Percentiles rank a stretch among this genome's conserved stretches.
Conservation (phyloP, 306 rosid species). For the Pueraria montana region DNA sequence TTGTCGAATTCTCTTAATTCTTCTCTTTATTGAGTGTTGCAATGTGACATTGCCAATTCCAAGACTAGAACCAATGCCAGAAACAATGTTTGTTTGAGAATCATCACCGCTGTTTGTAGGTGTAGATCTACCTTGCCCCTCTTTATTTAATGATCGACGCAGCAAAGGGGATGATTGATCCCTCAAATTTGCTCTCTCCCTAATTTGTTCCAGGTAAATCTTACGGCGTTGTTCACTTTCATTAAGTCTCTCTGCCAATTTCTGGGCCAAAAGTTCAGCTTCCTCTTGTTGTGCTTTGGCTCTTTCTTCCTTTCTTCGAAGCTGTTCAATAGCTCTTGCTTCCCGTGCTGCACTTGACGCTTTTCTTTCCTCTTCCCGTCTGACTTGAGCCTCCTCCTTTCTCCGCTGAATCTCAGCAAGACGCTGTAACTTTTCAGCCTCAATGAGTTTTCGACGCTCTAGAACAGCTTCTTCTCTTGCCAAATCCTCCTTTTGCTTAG, state of each 20-base stretch:
- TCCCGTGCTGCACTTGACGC: slow-evolving; percentile 99
- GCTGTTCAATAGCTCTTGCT: slow-evolving; percentile 93
- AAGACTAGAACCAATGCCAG: slow-evolving; percentile 64
- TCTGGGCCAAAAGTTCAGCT: slow-evolving; percentile 98
- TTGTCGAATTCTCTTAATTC: slow-evolving; percentile 94
- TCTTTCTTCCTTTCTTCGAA: slow-evolving; percentile 97
- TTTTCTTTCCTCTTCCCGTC: slow-evolving; percentile 99
- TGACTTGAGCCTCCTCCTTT: slow-evolving; percentile 96
- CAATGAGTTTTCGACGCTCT: slow-evolving; percentile 92
- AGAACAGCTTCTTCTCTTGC: slow-evolving; percentile 98
- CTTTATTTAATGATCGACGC: slow-evolving; percentile 78
- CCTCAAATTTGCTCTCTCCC: slow-evolving; percentile 99
- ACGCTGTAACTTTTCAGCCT: slow-evolving; percentile 98
- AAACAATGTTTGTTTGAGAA: slow-evolving; percentile 66
- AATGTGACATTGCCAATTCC: slow-evolving; percentile 66
- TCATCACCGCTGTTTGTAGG: slow-evolving; percentile 71
- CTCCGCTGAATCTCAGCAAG: slow-evolving; percentile 96
- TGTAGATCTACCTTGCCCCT: slow-evolving; percentile 78
- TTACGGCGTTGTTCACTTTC: slow-evolving; percentile 99
- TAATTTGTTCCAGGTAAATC: slow-evolving; percentile 93
- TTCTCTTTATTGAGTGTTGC: slow-evolving; percentile 87
- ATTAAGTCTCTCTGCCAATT: slow-evolving; percentile 93
- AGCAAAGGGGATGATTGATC: slow-evolving; percentile 92
- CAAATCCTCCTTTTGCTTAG: slow-evolving; percentile 96
- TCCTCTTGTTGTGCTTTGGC: slow-evolving; percentile 99